A percentile compares a stretch with the other conserved stretches of the same genome.
These are phyloP conservation scores for Trichocomaceae sp. DNA, from an alignment of 2,329 filamentous ascomycete genomes.

Conservation along the genomic window DNA sequence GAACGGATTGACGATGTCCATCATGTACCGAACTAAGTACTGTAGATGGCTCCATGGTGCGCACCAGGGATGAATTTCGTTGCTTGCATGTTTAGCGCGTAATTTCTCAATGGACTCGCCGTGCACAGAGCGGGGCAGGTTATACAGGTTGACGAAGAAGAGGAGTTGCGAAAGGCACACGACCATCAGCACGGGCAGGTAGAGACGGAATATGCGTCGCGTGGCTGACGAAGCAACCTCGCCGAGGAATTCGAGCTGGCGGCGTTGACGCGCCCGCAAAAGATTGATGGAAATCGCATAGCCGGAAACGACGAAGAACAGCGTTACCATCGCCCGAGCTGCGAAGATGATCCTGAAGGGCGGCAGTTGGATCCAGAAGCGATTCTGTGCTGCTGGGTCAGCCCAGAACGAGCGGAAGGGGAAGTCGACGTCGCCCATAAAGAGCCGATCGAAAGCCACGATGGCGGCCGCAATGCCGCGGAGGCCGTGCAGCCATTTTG, in stretches of 20 bases:
- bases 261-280: constrained; percentile 28
- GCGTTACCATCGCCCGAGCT: constrained; percentile 41
- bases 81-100: background rate
- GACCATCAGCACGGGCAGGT: constrained; percentile 21
- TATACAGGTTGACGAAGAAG: constrained; percentile 17
- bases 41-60: background rate
- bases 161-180: constrained; percentile 19
- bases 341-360: constrained; percentile 33
- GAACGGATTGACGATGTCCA: constrained; percentile 2
- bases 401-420: constrained; percentile 21
- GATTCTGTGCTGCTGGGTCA: constrained; percentile 19
- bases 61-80: constrained; percentile 3
- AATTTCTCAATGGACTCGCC: background rate
- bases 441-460: constrained; percentile 20
- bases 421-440: constrained; percentile 20
- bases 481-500: constrained; percentile 24
- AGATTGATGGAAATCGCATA: constrained; percentile 52
- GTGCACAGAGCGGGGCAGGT: background rate
- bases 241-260: background rate
- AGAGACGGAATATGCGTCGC: constrained; percentile 28
- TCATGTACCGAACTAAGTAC: constrained; percentile 4
- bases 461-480: constrained; percentile 24
- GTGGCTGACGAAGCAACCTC: constrained; percentile 18
- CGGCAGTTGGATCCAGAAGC: constrained; percentile 27
- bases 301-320: constrained; percentile 54